Base-by-base conservation (phyloP, 345 rosid species). In the Populus simonii region DNA sequence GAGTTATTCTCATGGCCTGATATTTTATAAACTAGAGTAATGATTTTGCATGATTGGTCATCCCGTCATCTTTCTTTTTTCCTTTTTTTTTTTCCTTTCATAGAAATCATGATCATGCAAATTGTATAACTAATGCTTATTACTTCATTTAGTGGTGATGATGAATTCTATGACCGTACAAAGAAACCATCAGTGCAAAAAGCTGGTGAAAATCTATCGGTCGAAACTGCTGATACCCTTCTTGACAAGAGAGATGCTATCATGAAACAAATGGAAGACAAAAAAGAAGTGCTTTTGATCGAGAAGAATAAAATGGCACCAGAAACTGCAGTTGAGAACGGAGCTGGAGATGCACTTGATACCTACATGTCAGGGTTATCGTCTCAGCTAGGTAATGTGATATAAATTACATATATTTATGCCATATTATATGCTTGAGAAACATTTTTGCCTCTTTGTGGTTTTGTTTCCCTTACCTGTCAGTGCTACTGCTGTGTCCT, bases 141-240 rank as follows among this genome's bases (percentile, higher is more conserved):
- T 77, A 53, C 29, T 82, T 80, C 68, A 23, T 82, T 49, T 91
- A 92, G 97, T 67, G 97, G 89, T 73, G 99, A 96, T 77, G 99
- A 93, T 83, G 98, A 96, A 72, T 96, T 92, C 85, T 96, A 92
- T 82, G 99, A 96, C 83, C 98, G 97, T 81, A 90, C 98, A 25
- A 92, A 93, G 87, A 93, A 88, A 76, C 83, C 85, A 36, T 81
- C 86, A 36, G 65, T 71, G n/a, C 80, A 81, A 78, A 89, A 89
- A 80, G 85, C 78, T 73, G 84, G 84, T 73, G 93, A 93, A 85
- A 83, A 70, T 80, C 91, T 83, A 76, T 79, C 92, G 25, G 55
- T 93, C 45, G 99, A 96, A 88, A 96, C 98, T 35, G 98, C 90
- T 17, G 99, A 93, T 77, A 87, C 92, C 75, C 98, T 96, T 85